phyloP scores from a whole-genome alignment of 2,329 filamentous ascomycete genomes.

The Zymoseptoria crescenta region DNA sequence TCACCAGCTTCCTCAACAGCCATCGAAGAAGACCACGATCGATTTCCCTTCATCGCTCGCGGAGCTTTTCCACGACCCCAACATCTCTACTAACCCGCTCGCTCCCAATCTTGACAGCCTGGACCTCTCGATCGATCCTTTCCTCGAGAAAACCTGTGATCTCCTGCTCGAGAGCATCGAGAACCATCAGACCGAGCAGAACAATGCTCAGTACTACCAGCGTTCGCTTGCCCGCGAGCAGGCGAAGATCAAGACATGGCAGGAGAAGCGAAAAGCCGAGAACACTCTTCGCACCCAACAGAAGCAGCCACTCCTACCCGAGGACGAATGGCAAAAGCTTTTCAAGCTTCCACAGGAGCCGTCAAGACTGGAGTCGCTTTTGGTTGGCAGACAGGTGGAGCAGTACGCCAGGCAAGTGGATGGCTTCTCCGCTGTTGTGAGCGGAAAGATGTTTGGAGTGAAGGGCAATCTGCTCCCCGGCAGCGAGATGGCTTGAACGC shows the following conservation, averaged over 20 bases:
- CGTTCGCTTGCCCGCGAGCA: slow-evolving; percentile 89
- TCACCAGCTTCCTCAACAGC: slow-evolving; percentile 74
- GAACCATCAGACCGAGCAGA: slow-evolving; percentile 94
- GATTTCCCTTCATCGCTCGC: slow-evolving; percentile 71
- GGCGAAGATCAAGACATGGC: slow-evolving; percentile 93
- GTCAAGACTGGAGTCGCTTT: slow-evolving; percentile 82
- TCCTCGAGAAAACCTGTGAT: slow-evolving; percentile 97
- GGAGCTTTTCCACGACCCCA: slow-evolving; percentile 61
- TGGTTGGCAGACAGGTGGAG: slow-evolving; percentile 93
- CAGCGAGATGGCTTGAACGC: slow-evolving; percentile 30
- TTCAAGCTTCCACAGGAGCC: slow-evolving; percentile 98
- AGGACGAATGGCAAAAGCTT: slow-evolving; percentile 96
- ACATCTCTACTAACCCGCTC: slow-evolving; percentile 55
- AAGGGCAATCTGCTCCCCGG: slow-evolving; percentile 59
- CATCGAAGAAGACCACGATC: slow-evolving; percentile 52
- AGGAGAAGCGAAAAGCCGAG: slow-evolving; percentile 92
- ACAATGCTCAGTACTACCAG: slow-evolving; percentile 98
- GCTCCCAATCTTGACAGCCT: slow-evolving; percentile 84
- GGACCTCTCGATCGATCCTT: slow-evolving; percentile 90
- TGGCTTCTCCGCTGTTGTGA: slow-evolving; percentile 85
- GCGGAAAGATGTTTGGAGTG: slow-evolving; percentile 96
- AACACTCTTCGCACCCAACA: slow-evolving; percentile 76
- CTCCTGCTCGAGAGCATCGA: slow-evolving; percentile 94
- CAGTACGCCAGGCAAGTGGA: slow-evolving; percentile 97
- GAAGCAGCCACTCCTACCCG: slow-evolving; percentile 81